Conservation (phyloP, 2,329 filamentous ascomycete genomes). For the Neocucurbitaria cava region DNA sequence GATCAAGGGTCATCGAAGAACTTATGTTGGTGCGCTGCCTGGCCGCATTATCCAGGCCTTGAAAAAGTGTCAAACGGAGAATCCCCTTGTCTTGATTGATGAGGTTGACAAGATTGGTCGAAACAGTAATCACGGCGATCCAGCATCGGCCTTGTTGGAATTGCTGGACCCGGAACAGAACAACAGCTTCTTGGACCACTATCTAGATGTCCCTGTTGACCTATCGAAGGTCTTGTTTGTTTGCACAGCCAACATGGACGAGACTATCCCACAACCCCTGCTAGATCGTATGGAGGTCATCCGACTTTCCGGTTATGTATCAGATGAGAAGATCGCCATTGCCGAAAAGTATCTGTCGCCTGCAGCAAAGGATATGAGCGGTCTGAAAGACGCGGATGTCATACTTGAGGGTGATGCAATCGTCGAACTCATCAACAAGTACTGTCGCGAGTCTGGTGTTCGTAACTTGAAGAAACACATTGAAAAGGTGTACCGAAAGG, state of each 20-base stretch:
- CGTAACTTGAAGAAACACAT: constrained; percentile 99
- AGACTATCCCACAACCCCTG: constrained; percentile 92
- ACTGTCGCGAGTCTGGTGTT: constrained; percentile 96
- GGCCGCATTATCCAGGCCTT: constrained; percentile 97
- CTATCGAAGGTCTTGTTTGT: constrained; percentile 98
- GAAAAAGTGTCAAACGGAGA: constrained; percentile 99
- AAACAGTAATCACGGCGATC: constrained; percentile 89
- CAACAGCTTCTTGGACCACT: constrained; percentile 95
- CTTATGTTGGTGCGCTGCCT: constrained; percentile 93
- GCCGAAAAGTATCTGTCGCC: constrained; percentile 92
- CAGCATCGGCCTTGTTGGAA: constrained; percentile 91
- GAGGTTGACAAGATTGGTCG: constrained; percentile 98
- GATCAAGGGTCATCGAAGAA: constrained; percentile 96
- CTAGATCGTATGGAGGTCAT: constrained; percentile 99
- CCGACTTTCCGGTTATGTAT: constrained; percentile 92
- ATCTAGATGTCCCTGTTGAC: constrained; percentile 97
- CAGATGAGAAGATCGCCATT: constrained; percentile 99
- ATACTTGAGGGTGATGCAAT: constrained; percentile 85
- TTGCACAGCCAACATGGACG: constrained; percentile 98
- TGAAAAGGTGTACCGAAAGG: constrained; percentile 98
- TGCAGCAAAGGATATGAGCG: constrained; percentile 91
- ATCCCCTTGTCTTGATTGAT: constrained; percentile 94
- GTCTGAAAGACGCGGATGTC: constrained; percentile 90
- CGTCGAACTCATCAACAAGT: constrained; percentile 96
- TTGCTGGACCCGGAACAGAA: constrained; percentile 97